phyloP scores from a whole-genome alignment of 768 basidiomycete species.

The Antrodiella citrinella region DNA sequence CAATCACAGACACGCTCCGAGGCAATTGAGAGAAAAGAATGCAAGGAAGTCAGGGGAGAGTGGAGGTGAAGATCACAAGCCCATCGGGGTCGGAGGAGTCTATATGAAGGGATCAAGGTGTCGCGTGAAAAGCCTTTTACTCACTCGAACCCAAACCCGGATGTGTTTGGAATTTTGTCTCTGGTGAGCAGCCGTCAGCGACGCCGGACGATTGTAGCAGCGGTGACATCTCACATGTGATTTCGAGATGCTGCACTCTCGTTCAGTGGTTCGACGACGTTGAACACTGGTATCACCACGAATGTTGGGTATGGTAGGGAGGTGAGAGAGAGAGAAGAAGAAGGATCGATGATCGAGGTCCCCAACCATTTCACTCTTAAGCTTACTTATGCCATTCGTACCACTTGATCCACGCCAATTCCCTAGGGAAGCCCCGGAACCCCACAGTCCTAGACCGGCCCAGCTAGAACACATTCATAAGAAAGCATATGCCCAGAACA shows the following conservation, averaged over 20 bases:
- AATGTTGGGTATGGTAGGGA: neutral
- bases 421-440: neutral
- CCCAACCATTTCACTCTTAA: too few species aligned
- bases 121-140: neutral
- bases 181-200: too few species aligned
- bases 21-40: too few species aligned
- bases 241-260: neutral
- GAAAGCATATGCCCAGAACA: neutral
- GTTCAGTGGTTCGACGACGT: too few species aligned
- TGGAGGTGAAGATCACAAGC: too few species aligned
- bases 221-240: neutral
- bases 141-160: neutral
- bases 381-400: too few species aligned
- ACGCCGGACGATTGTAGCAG: neutral
- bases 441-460: neutral
- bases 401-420: neutral
- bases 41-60: too few species aligned
- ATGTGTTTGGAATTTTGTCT: neutral
- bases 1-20: too few species aligned
- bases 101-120: conserved; percentile 8
- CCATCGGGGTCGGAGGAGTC: conserved; percentile 21
- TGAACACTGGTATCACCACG: too few species aligned
- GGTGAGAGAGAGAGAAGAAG: neutral
- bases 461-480: neutral
- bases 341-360: neutral